Percentiles rank a stretch among this genome's conserved stretches.
Evolutionary conservation across 2,329 filamentous ascomycete genomes (phyloP).

Genomic region (Dactylellina leptospora): DNA sequence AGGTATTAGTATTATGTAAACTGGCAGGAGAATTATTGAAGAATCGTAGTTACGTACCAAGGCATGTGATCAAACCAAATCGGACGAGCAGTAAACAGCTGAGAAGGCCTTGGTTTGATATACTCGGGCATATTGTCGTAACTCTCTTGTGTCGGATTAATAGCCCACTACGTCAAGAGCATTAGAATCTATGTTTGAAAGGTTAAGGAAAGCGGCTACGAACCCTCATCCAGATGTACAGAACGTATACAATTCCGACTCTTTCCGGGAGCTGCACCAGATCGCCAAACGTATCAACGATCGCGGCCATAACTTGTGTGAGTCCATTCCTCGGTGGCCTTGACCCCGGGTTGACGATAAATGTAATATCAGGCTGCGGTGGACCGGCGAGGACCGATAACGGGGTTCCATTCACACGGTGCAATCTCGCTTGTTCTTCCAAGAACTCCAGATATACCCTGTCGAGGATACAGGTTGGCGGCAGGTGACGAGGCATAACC

Average conservation of each 20-base stretch:
- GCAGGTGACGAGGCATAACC: conserved; percentile 54
- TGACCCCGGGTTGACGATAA: conserved; percentile 76
- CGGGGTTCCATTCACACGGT: conserved; percentile 72
- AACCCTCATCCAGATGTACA: conserved; percentile 78
- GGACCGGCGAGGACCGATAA: conserved; percentile 76
- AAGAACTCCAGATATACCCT: conserved; percentile 82
- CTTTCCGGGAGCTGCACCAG: conserved; percentile 81
- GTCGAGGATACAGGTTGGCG: conserved; percentile 79
- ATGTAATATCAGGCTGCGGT: conserved; percentile 79
- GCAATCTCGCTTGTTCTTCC: conserved; percentile 71
- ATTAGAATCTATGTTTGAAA: neutral
- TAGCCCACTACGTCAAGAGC: conserved; percentile 72
- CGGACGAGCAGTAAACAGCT: conserved; percentile 75
- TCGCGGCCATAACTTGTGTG: conserved; percentile 85
- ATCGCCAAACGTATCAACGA: conserved; percentile 82
- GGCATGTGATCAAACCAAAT: conserved; percentile 84
- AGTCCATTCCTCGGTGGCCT: conserved; percentile 75
- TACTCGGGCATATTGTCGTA: conserved; percentile 80
- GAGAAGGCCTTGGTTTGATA: conserved; percentile 72
- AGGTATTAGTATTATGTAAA: conserved; percentile 68
- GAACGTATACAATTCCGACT: conserved; percentile 81
- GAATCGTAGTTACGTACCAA: conserved; percentile 65
- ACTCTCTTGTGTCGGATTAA: conserved; percentile 79
- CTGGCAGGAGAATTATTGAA: conserved; percentile 61
- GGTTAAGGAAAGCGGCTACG: conserved; percentile 54